Conservation (phyloP, 1,139 yeast genomes). For the Geotrichum histeridarum region DNA sequence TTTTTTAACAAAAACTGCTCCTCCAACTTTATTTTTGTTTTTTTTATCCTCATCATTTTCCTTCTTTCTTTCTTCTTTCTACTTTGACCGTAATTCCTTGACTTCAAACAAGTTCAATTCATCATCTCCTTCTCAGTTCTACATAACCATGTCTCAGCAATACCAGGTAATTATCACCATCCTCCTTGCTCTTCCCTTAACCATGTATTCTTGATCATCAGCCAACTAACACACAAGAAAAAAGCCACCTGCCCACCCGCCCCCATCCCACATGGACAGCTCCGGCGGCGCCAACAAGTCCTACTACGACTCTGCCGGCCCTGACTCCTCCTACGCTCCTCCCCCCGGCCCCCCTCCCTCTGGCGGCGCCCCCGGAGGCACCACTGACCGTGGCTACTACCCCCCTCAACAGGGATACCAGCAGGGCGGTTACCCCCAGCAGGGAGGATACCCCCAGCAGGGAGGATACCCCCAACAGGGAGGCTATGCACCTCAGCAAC, state of each 20-base stretch:
- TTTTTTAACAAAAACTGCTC: too few relatives aligned
- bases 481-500: conserved; percentile 27
- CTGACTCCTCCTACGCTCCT: background rate
- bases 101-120: too few relatives aligned
- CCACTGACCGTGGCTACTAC: conserved; percentile 6
- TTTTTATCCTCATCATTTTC: too few relatives aligned
- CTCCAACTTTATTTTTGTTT: too few relatives aligned
- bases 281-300: conserved; percentile 11
- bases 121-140: too few relatives aligned
- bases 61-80: too few relatives aligned
- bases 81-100: too few relatives aligned
- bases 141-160: too few relatives aligned
- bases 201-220: too few relatives aligned
- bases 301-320: conserved; percentile 12
- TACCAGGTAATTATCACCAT: too few relatives aligned
- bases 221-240: too few relatives aligned
- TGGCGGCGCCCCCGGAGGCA: conserved; percentile 1
- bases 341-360: conserved; percentile 8
- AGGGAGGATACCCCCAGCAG: conserved; percentile 23
- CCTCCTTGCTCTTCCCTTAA: too few relatives aligned
- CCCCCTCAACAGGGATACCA: conserved; percentile 27
- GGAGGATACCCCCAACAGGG: conserved; percentile 29
- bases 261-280: background rate
- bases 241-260: background rate
- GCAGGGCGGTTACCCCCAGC: conserved; percentile 22